Evolutionary conservation across 805 yeast species (phyloP).

Genomic region (Saccharomyces cerevisiae): DNA sequence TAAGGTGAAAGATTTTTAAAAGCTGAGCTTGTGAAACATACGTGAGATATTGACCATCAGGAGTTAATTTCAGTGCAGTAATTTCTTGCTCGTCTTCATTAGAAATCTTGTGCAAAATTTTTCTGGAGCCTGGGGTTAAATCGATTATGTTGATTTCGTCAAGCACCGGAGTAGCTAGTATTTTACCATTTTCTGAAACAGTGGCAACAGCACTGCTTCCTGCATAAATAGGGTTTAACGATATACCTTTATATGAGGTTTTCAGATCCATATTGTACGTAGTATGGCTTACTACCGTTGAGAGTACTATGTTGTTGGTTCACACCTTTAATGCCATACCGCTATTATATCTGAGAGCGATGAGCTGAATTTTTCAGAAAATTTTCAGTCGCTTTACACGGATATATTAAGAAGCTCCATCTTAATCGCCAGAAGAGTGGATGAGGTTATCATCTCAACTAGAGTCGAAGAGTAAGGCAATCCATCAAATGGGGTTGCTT

Average conservation of each 20-base stretch:
- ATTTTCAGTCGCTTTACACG: neutral
- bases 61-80: constrained; percentile 67
- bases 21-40: constrained; percentile 79
- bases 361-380: neutral
- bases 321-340: neutral
- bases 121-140: constrained; percentile 34
- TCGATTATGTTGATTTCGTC: constrained; percentile 72
- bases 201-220: constrained; percentile 75
- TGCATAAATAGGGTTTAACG: constrained; percentile 69
- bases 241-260: constrained; percentile 29
- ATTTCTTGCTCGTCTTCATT: constrained; percentile 78
- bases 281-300: neutral
- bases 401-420: neutral
- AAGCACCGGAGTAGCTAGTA: constrained; percentile 71
- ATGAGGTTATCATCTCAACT: neutral
- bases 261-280: constrained; percentile 23
- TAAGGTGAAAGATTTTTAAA: constrained; percentile 49
- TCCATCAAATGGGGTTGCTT: neutral
- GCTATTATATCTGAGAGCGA: neutral
- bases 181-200: constrained; percentile 48
- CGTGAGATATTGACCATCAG: constrained; percentile 64
- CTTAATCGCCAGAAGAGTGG: neutral
- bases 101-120: constrained; percentile 46
- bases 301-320: neutral
- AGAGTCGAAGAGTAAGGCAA: neutral